Evolutionary conservation across 441 rosid genomes (phyloP).

Genomic region (Populus hybrid): DNA sequence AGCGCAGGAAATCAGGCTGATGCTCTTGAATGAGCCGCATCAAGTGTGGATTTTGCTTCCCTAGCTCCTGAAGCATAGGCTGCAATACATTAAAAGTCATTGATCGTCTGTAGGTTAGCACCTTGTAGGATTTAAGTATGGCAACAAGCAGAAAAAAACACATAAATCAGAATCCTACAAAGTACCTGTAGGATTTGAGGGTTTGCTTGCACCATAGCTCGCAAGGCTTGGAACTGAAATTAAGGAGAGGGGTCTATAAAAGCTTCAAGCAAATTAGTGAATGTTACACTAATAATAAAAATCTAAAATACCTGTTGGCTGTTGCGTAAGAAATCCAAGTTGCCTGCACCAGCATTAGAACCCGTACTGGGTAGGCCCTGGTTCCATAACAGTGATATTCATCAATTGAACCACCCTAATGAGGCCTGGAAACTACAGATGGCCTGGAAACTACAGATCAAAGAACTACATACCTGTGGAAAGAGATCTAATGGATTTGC

Average conservation of each 20-base stretch:
- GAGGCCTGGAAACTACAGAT: too few relatives aligned
- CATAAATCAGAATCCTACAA: neutral
- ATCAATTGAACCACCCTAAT: neutral
- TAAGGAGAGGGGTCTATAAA: neutral
- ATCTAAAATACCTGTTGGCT: constrained; percentile 62
- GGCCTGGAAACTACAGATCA: neutral
- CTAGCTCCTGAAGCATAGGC: constrained; percentile 92
- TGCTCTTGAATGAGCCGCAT: constrained; percentile 77
- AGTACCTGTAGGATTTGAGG: constrained; percentile 80
- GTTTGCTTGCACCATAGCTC: constrained; percentile 85
- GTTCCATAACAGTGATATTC: constrained; percentile 9
- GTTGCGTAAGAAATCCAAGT: constrained; percentile 70
- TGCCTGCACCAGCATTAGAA: constrained; percentile 55
- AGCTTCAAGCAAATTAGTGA: neutral
- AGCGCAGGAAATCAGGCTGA: constrained; percentile 68
- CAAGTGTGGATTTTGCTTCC: constrained; percentile 75
- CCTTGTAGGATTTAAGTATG: neutral
- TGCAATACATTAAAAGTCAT: constrained; percentile 18
- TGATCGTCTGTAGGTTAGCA: neutral
- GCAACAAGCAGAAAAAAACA: neutral
- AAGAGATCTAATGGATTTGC: constrained; percentile 75
- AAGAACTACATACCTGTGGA: constrained; percentile 52
- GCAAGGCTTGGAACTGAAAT: constrained; percentile 74
- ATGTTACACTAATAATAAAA: neutral
- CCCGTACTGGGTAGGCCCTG: constrained; percentile 76